Evolutionary conservation across 345 rosid genomes (phyloP).

Genomic region (Hypericum perforatum): DNA sequence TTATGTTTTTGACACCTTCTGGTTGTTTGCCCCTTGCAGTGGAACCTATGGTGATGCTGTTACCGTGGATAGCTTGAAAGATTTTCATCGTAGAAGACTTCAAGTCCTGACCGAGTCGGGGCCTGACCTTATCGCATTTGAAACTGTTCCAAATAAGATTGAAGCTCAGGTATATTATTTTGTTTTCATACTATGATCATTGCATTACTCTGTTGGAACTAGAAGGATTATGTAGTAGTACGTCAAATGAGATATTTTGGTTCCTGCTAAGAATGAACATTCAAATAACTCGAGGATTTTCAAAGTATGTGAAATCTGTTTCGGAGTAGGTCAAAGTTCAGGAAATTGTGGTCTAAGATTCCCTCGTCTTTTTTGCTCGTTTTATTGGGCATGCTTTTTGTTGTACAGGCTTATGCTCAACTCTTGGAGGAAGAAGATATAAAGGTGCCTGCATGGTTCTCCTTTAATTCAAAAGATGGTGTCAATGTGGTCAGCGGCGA

Average conservation of each 20-base stretch:
- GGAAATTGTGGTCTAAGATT: too few species aligned
- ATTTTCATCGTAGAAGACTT: conserved; percentile 66
- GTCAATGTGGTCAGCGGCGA: conserved; percentile 68
- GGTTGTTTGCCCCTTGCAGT: conserved; percentile 26
- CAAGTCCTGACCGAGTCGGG: conserved; percentile 58
- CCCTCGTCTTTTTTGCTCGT: neutral
- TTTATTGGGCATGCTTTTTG: conserved; percentile 1
- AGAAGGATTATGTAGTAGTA: too few species aligned
- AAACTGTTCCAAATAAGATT: conserved; percentile 70
- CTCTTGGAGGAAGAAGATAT: conserved; percentile 54
- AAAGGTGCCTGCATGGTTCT: conserved; percentile 64
- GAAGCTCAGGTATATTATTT: conserved; percentile 61
- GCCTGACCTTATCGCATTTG: conserved; percentile 73
- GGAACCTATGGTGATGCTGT: conserved; percentile 55
- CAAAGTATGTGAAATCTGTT: too few species aligned
- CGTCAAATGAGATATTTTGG: too few species aligned
- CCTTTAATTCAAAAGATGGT: conserved; percentile 76
- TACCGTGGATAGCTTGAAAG: conserved; percentile 45
- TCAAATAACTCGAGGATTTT: too few species aligned
- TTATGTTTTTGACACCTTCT: conserved; percentile 1
- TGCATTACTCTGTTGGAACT: too few species aligned
- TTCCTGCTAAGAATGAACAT: too few species aligned
- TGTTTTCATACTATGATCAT: neutral
- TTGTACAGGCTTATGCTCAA: conserved; percentile 55
- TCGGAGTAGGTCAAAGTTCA: too few species aligned